These are phyloP conservation scores for Mycena olivaceomarginata DNA, from an alignment of 768 basidiomycete genomes.

Conservation along the genomic window DNA sequence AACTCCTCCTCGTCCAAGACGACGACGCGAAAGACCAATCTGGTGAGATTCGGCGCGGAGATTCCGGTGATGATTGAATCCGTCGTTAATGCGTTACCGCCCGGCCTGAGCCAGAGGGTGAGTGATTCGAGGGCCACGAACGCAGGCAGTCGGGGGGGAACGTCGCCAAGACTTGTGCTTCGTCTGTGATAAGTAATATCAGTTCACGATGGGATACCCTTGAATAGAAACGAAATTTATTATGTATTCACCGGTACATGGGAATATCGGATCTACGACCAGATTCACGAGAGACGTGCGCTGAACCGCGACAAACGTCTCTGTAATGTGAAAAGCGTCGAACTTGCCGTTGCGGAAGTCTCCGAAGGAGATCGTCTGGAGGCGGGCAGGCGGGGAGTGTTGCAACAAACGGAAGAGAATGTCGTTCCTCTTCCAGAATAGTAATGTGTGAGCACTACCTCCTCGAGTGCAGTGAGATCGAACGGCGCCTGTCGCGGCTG, in stretches of 20 bases:
- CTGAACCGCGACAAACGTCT: background rate
- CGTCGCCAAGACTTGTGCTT: background rate
- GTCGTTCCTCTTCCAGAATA: background rate
- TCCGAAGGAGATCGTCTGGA: constrained; percentile 1
- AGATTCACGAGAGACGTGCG: constrained; percentile 8
- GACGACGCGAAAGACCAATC: constrained; percentile 10
- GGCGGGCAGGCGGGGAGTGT: background rate
- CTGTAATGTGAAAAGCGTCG: background rate
- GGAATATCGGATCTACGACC: background rate
- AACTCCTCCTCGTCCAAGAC: background rate
- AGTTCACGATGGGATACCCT: background rate
- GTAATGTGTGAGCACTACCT: background rate
- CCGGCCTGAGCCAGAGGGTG: constrained; percentile 1
- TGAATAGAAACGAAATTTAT: background rate
- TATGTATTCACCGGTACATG: background rate
- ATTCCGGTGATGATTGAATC: background rate
- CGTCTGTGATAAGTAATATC: background rate
- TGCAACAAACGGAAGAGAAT: background rate
- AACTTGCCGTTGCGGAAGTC: background rate
- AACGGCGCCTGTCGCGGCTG: background rate
- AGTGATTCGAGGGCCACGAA: no score
- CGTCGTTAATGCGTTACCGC: background rate
- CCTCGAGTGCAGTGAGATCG: constrained; percentile 15
- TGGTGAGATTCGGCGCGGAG: constrained; percentile 17
- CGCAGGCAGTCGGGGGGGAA: background rate